Conservation (phyloP, 192 early-diverging fungal genomes). For the Coemansia sp. region DNA sequence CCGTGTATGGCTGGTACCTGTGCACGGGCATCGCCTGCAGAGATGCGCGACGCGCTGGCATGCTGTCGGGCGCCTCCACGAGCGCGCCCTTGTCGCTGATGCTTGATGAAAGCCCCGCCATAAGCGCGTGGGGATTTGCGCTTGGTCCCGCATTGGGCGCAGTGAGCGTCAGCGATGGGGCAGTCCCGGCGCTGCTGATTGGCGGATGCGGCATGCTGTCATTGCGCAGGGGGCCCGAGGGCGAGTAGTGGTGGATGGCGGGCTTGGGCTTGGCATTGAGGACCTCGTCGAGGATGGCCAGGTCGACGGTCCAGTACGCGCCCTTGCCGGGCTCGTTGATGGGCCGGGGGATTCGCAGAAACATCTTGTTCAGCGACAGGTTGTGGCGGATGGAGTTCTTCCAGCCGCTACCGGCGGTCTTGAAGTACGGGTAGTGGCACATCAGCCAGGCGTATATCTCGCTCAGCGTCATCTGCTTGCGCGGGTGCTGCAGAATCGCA, state of each 20-base stretch:
- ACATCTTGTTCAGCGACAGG: slow-evolving; percentile 78
- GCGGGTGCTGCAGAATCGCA: slow-evolving; percentile 68
- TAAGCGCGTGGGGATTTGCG: slow-evolving; percentile 6
- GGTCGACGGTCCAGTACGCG: slow-evolving; percentile 78
- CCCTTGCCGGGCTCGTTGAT: slow-evolving; percentile 86
- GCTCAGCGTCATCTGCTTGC: slow-evolving; percentile 72
- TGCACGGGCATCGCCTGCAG: slow-evolving; percentile 32
- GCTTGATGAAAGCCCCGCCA: slow-evolving; percentile 40
- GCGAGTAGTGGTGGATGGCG: slow-evolving; percentile 25
- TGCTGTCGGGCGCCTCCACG: slow-evolving; percentile 1
- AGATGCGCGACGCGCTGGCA: slow-evolving; percentile 31
- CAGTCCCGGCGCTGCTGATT: background rate
- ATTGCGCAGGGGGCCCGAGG: slow-evolving; percentile 7
- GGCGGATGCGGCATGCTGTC: slow-evolving; percentile 4
- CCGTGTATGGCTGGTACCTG: slow-evolving; percentile 43
- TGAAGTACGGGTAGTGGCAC: slow-evolving; percentile 75
- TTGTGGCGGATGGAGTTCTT: slow-evolving; percentile 91
- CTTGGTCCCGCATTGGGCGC: background rate
- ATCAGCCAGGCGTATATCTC: slow-evolving; percentile 83
- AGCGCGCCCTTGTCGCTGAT: slow-evolving; percentile 42
- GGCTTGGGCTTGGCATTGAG: slow-evolving; percentile 21
- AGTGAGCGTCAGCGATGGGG: slow-evolving; percentile 5
- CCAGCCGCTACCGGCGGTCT: slow-evolving; percentile 69
- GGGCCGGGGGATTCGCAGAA: slow-evolving; percentile 73
- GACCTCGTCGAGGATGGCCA: slow-evolving; percentile 39